These are phyloP conservation scores for Austropuccinia psidii DNA, from an alignment of 1,284 basidiomycete genomes.

Conservation along the genomic window DNA sequence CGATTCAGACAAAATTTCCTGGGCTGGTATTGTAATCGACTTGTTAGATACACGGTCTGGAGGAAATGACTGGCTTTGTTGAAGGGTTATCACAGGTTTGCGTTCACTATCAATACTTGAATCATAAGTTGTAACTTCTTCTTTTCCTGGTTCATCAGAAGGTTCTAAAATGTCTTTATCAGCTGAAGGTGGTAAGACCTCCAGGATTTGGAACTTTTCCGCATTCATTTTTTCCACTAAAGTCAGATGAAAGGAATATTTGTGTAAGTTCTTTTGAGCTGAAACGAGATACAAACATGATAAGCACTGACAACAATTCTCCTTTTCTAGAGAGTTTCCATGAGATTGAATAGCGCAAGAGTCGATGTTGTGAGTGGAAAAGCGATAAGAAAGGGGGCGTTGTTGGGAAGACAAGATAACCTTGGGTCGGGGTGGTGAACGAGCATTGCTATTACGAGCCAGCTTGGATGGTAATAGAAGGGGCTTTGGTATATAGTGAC, in stretches of 20 bases:
- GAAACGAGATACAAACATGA: neutral
- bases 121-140: too few species aligned
- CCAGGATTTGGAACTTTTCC: too few species aligned
- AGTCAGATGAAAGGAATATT: neutral
- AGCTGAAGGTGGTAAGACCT: too few species aligned
- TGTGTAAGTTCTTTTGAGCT: neutral
- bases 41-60: too few species aligned
- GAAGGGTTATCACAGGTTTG: too few species aligned
- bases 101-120: too few species aligned
- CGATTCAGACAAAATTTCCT: too few species aligned
- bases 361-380: neutral
- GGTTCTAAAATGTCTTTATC: too few species aligned
- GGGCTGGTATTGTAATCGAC: too few species aligned
- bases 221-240: neutral
- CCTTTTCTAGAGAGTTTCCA: neutral
- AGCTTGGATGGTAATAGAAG: conserved; percentile 12
- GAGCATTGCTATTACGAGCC: neutral
- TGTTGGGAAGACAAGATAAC: neutral
- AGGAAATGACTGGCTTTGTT: too few species aligned
- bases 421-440: neutral
- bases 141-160: too few species aligned
- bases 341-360: neutral
- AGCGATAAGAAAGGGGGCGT: neutral
- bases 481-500: conserved; percentile 25
- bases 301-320: neutral